phyloP scores from a whole-genome alignment of 352 stramenopile genomes.

The Phytophthora boehmeriae region DNA sequence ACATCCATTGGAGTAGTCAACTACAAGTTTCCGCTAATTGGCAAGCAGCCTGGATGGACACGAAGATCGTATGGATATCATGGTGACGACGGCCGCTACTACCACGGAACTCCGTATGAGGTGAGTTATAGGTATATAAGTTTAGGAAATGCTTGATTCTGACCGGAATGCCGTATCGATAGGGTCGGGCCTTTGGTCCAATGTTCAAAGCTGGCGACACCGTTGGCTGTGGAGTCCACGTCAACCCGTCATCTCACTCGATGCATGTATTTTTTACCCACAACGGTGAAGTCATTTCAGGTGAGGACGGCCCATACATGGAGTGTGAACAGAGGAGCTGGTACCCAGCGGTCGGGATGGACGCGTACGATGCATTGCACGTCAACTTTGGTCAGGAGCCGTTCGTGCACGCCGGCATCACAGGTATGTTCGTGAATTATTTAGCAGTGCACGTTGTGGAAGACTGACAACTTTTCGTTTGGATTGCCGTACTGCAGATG shows the following conservation, averaged over 20 bases:
- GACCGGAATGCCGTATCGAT: constrained; percentile 7
- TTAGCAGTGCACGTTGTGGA: not conserved
- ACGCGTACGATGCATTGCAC: constrained; percentile 78
- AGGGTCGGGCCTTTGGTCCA: constrained; percentile 41
- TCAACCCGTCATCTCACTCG: constrained; percentile 16
- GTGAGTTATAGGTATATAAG: constrained; percentile 24
- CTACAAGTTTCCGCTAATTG: constrained; percentile 57
- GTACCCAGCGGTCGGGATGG: constrained; percentile 87
- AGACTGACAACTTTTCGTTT: not conserved
- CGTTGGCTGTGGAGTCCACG: constrained; percentile 44
- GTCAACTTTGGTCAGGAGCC: constrained; percentile 88
- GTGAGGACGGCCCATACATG: constrained; percentile 37
- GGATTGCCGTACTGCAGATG: constrained; percentile 10
- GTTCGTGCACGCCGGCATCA: constrained; percentile 43
- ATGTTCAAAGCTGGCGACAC: constrained; percentile 34
- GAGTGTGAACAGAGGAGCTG: constrained; percentile 58
- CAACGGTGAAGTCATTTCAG: constrained; percentile 61
- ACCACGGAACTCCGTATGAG: constrained; percentile 46
- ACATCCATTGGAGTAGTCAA: constrained; percentile 69
- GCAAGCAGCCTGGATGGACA: constrained; percentile 77
- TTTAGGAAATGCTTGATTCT: constrained; percentile 4
- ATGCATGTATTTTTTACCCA: constrained; percentile 76
- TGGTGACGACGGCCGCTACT: constrained; percentile 78
- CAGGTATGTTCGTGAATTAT: constrained; percentile 17
- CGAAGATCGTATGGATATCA: constrained; percentile 74